Percentiles rank a stretch among this genome's conserved stretches.
Conservation (phyloP, 176 grass and related monocot genomes). For the Triticum aestivum region IWGSC_CS_RefSeq_v2.1 NC_057809.1:522280617-522281116, state of each 20-base stretch:
- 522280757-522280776: too few relatives aligned
- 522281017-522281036: slow-evolving; percentile 46
- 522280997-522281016: slow-evolving; percentile 52
- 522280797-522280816: background rate
- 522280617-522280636: too few relatives aligned
- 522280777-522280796: background rate
- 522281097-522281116: background rate
- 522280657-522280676: too few relatives aligned
- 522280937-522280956: background rate
- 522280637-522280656: too few relatives aligned
- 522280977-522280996: slow-evolving; percentile 38
- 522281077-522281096: slow-evolving; percentile 52
- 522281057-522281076: slow-evolving; percentile 49
- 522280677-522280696: too few relatives aligned
- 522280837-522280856: background rate
- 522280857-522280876: background rate
- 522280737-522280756: too few relatives aligned
- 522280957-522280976: too few relatives aligned
- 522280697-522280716: too few relatives aligned
- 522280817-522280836: background rate
- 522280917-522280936: background rate
- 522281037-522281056: slow-evolving; percentile 31
- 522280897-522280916: slow-evolving; percentile 16
- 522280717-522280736: too few relatives aligned
- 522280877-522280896: background rate